Conservation (phyloP, 345 rosid species). For the Corymbia maculata region DNA sequence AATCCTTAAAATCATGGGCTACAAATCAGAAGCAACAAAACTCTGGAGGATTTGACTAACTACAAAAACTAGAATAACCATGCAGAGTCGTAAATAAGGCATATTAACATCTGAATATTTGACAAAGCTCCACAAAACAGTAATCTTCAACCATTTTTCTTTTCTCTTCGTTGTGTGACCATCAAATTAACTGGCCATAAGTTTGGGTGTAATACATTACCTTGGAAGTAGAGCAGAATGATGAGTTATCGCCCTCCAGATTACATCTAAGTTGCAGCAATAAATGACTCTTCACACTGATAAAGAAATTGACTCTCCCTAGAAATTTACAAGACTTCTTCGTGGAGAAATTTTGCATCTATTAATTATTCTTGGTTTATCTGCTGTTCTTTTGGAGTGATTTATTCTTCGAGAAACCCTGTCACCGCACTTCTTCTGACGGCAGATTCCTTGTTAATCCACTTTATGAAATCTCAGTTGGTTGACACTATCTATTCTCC, state of each 20-base stretch:
- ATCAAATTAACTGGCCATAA: not conserved
- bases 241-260: not conserved
- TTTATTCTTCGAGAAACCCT: not conserved
- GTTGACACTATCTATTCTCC: not conserved
- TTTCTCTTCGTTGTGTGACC: not conserved
- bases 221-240: not conserved
- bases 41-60: not conserved
- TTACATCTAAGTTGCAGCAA: not conserved
- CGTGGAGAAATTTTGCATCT: accelerated
- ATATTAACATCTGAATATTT: not conserved
- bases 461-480: not conserved
- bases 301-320: not conserved
- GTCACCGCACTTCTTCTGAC: not conserved
- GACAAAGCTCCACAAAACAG: not conserved
- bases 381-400: not conserved
- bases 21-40: not conserved
- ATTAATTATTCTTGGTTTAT: not conserved
- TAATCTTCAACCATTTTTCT: not conserved
- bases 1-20: not conserved
- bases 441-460: not conserved
- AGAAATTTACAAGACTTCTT: not conserved
- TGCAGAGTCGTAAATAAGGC: not conserved
- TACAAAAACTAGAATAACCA: not conserved
- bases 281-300: not conserved
- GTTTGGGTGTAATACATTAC: not conserved